These are phyloP conservation scores for Lachancea mirantina DNA, from an alignment of 805 yeast species.

Conservation along the genomic window DNA sequence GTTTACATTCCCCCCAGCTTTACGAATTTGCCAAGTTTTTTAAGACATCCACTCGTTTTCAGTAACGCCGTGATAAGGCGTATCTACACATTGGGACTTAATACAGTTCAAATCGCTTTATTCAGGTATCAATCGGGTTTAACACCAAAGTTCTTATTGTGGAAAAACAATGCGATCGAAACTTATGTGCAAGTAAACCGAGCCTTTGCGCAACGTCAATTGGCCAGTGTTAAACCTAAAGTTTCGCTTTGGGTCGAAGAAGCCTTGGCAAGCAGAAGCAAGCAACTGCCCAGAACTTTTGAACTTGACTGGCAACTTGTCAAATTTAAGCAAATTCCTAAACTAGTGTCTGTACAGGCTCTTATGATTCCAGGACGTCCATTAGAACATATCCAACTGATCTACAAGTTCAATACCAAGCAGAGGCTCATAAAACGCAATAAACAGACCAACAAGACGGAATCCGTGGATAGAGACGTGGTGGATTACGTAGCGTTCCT, in stretches of 20 bases:
- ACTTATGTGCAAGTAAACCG: conserved; percentile 70
- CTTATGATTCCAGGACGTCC: conserved; percentile 53
- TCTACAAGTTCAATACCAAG: conserved; percentile 54
- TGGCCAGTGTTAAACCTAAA: conserved; percentile 39
- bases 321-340: conserved; percentile 64
- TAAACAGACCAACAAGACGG: conserved; percentile 38
- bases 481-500: conserved; percentile 55
- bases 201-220: conserved; percentile 60
- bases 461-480: conserved; percentile 45
- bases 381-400: conserved; percentile 49
- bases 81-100: conserved; percentile 54
- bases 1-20: conserved; percentile 47
- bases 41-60: conserved; percentile 37
- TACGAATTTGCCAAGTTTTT: conserved; percentile 37
- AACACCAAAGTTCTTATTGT: conserved; percentile 60
- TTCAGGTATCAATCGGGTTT: conserved; percentile 62
- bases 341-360: conserved; percentile 62
- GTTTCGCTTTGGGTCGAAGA: conserved; percentile 59
- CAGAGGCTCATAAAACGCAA: conserved; percentile 50
- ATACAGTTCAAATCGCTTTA: conserved; percentile 59
- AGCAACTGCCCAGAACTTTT: conserved; percentile 49
- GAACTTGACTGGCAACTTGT: conserved; percentile 71
- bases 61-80: conserved; percentile 49
- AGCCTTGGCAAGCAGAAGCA: conserved; percentile 46
- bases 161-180: conserved; percentile 84